Evolutionary conservation across 2,329 filamentous ascomycete species (phyloP), one percentile per base, ranked within the genome.

Genomic region (Rasamsonia emersonii): DNA sequence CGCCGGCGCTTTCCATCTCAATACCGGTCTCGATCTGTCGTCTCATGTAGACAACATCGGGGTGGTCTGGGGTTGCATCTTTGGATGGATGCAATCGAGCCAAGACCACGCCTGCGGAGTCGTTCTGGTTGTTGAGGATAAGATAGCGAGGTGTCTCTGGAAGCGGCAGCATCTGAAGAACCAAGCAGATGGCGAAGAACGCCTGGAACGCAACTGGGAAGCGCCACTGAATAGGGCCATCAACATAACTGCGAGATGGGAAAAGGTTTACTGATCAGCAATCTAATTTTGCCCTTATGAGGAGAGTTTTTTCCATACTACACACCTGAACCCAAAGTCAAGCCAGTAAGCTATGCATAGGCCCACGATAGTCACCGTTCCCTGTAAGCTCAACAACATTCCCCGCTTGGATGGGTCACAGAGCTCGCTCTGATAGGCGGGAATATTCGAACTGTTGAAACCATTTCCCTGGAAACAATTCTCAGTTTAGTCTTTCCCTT

Each of bases 281-380:
- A n/a, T n/a, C n/a, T n/a, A n/a, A n/a, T n/a, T n/a, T n/a, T n/a
- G n/a, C 10, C 2, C 2, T 9, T 15, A 18, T 9, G 19, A 18
- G 14, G 8, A 18, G 3, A 6, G 3, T 3, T 18, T 11, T 18
- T 18, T 18, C 5, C 7, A 15, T 28, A 11, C 40, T 19, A 42
- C 37, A 8, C 45, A 47, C 11, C 50, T 45, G 9, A 46, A 27
- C 2, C 54, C 62, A 31, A 54, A 64, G 24, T 63, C 61, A 33
- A 68, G 54, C 66, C 66, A 70, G 42, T 67, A 68, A 5, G 63
- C 62, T n/a, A 69, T 58, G 30, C 61, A 61, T 9, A 67, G 54
- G 0, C 65, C 65, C 5, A 69, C 49, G 13, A 52, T 53, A 1
- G 45, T 52, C 3, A 51, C 37, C 0, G 47, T 50, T 1, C 49